Base-by-base conservation (phyloP, 2,329 filamentous ascomycete genomes). In the Daldinia eschscholtzii region DNA sequence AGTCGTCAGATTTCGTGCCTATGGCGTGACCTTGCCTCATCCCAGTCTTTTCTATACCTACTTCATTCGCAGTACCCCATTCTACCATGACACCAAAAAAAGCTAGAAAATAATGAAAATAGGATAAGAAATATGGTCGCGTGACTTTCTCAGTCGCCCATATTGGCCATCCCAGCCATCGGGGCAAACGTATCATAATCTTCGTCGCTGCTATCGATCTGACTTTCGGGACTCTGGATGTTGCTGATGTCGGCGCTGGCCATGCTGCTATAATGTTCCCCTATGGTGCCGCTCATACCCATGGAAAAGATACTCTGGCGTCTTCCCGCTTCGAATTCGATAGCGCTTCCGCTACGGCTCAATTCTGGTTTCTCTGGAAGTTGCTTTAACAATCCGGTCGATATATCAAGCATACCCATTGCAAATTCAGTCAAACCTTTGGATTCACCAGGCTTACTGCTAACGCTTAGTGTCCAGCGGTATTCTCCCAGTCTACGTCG, bases 401-500 rank as follows among this genome's bases (percentile, higher is more conserved):
- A 91, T 61, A 91, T 91, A 76, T 93, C 92, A 48, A 94, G 82
- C 85, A 92, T 93, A 2, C 90, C 90, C 83, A 93, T 90, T n/a
- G 92, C 91, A 73, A 93, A 93, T 68, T 88, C 86, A 0, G 89
- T 91, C 60, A 91, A 76, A 0, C 85, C 84, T 55, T 82, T 85
- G 61, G 84, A 85, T 73, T 87, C 87, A 2, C 87, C 86, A 0
- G 92, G 89, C 78, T 93, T 93, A 50, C 89, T 91, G 80, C 91
- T 94, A 55, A 98, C 94, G 7, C 91, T 92, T 62, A 98, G 84
- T 9, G 95, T 98, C 95, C 95, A 99, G 57, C 93, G 88, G 78
- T 98, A 98, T 81, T 99, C 95, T 67, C 90, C 91, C 23, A 98
- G 82, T 0, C 95, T 86, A 12, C 92, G 87, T 41, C 93, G 89